These are phyloP conservation scores for Cladophialophora carrionii DNA, from an alignment of 2,329 filamentous ascomycete species.

Conservation along the genomic window DNA sequence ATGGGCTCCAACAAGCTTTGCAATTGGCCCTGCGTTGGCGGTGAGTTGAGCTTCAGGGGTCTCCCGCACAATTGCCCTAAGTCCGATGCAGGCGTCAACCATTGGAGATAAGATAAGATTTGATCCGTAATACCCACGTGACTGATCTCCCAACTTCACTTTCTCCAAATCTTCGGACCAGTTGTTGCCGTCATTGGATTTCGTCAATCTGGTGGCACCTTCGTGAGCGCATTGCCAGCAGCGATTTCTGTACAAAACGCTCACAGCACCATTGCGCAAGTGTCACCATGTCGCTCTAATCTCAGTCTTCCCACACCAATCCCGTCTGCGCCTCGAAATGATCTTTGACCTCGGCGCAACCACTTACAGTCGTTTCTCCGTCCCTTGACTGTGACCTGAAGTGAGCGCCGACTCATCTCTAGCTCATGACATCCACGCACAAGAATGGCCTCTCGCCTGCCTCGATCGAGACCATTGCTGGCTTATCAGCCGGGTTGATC, in stretches of 20 bases:
- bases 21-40: not conserved
- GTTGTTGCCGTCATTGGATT: not conserved
- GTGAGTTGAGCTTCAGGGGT: not conserved
- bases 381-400: constrained; percentile 12
- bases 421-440: constrained; percentile 45
- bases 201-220: not conserved
- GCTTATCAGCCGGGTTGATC: constrained; percentile 83
- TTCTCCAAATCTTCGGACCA: not conserved
- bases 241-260: not conserved
- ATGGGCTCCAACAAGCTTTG: not conserved
- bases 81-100: not conserved
- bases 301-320: not conserved
- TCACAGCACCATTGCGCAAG: not conserved
- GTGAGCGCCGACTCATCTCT: constrained; percentile 2
- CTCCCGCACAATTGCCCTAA: not conserved
- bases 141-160: not conserved
- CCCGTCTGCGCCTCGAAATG: constrained; percentile 24
- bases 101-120: not conserved
- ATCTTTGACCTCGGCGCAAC: constrained; percentile 34
- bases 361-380: constrained; percentile 33
- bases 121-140: not conserved
- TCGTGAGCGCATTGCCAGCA: not conserved
- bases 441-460: constrained; percentile 70
- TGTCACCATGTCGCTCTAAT: not conserved
- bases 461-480: constrained; percentile 82